Evolutionary conservation across 2,329 filamentous ascomycete species (phyloP).

Genomic region (Thelonectria discophora): DNA sequence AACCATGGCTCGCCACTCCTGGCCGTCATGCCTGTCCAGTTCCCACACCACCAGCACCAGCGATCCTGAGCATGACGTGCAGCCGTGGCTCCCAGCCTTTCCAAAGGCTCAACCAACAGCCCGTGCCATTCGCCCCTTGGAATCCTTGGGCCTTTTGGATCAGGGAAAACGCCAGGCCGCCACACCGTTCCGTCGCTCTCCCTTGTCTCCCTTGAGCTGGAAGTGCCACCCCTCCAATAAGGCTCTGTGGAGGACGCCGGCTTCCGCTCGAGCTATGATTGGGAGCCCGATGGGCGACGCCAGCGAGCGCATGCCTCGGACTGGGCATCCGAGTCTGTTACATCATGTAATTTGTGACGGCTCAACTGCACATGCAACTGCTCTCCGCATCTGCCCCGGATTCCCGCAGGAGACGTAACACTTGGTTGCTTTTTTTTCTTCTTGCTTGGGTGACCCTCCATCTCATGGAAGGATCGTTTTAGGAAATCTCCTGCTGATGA

Average conservation of each 20-base stretch:
- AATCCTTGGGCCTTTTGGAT: neutral
- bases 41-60: conserved; percentile 12
- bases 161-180: neutral
- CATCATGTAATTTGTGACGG: conserved; percentile 1
- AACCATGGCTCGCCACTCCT: conserved; percentile 1
- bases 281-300: conserved; percentile 7
- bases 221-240: conserved; percentile 9
- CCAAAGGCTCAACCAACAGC: conserved; percentile 13
- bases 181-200: conserved; percentile 13
- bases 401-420: conserved; percentile 20
- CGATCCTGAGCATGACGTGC: conserved; percentile 26
- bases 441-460: neutral
- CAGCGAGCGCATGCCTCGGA: conserved; percentile 2
- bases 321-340: conserved; percentile 17
- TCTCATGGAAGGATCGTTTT: conserved; percentile 3
- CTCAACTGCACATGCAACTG: neutral
- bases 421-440: conserved; percentile 16
- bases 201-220: neutral
- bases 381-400: conserved; percentile 26
- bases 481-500: conserved; percentile 20
- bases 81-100: conserved; percentile 5
- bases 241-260: conserved; percentile 16
- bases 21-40: neutral
- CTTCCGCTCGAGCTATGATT: conserved; percentile 15
- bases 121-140: conserved; percentile 1